Evolutionary conservation across 2,329 filamentous ascomycete species (phyloP), one percentile per base, ranked within the genome.

Genomic region (Diplodia intermedia): DNA sequence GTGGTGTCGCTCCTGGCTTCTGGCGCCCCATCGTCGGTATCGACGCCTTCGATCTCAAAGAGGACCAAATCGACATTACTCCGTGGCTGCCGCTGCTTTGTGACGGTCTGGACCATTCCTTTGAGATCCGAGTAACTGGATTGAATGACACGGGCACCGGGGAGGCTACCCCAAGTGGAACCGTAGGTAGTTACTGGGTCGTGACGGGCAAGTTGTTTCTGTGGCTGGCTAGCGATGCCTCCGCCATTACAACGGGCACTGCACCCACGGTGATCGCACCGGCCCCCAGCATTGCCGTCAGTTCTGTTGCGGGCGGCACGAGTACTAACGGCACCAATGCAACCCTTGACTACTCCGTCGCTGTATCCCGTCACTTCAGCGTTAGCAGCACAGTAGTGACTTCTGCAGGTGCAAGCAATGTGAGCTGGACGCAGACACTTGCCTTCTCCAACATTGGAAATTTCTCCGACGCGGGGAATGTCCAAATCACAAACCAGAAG

Each of bases 1-100:
- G 93, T 2, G 92, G 92, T 1, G 84, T 96, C 6, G 89, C 90
- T 0, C 91, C 91, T 4, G 88, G 88, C 1, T 84, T 95, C 49
- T 93, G 93, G 86, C 84, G 91, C 7, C 92, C 92, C 0, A 85
- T 95, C 66, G 92, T 91, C 2, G 91, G 91, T 0, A 87, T 91
- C 23, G 89, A 95, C 73, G 88, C 91, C 0, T 95, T 93, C 75
- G 91, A 95, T 74, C 82, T 96, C 29, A 83, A 86, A 54, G 91
- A 95, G 75, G 88, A 92, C 70, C 90, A 95, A 75, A 91, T 96
- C 70, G 92, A 96, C 74, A 88, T 96, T 57, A 90, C 91, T 1
- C 89, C 91, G 0, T 95, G 90, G 82, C 81, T 95, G 3, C 87
- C 90, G 0, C 69, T 90, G 1, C 82, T 95, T 0, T 89, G 86